These are phyloP conservation scores for Annulohypoxylon nitens DNA, from an alignment of 495 filamentous ascomycete genomes.

Conservation along the genomic window DNA sequence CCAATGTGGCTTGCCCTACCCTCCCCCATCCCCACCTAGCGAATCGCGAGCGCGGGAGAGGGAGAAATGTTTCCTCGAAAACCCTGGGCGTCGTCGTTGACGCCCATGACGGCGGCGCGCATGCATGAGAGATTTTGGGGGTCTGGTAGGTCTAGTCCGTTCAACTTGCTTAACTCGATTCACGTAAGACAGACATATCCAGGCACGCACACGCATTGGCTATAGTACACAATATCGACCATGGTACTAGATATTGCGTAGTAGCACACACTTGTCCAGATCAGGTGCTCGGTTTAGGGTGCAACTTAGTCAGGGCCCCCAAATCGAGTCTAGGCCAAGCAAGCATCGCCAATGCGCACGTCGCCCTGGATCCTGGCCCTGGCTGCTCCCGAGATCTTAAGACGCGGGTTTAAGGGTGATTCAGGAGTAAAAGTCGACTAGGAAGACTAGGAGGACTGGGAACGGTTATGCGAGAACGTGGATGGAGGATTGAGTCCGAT, in stretches of 20 bases:
- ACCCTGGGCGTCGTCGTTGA: background rate
- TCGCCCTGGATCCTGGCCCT: conserved; percentile 4
- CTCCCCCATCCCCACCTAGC: background rate
- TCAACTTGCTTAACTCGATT: conserved; percentile 6
- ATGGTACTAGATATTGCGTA: background rate
- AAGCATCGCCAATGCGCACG: background rate
- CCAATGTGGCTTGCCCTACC: conserved; percentile 18
- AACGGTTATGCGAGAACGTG: background rate
- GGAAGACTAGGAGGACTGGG: background rate
- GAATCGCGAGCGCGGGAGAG: conserved; percentile 18
- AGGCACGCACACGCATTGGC: no score
- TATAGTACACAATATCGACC: background rate
- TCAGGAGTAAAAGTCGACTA: background rate
- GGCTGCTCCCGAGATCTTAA: conserved; percentile 9
- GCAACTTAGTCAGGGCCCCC: background rate
- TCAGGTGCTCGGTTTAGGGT: conserved; percentile 3
- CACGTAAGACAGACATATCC: background rate
- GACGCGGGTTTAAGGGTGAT: conserved; percentile 5
- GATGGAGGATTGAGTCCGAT: background rate
- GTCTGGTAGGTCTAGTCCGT: conserved; percentile 4
- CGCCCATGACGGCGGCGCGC: conserved; percentile 9
- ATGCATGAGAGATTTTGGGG: conserved; percentile 37
- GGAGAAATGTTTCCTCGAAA: background rate
- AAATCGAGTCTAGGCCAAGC: conserved; percentile 1
- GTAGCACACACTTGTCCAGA: background rate